phyloP scores from a whole-genome alignment of 179 eudicot species.

The Actinidia chinensis region DNA sequence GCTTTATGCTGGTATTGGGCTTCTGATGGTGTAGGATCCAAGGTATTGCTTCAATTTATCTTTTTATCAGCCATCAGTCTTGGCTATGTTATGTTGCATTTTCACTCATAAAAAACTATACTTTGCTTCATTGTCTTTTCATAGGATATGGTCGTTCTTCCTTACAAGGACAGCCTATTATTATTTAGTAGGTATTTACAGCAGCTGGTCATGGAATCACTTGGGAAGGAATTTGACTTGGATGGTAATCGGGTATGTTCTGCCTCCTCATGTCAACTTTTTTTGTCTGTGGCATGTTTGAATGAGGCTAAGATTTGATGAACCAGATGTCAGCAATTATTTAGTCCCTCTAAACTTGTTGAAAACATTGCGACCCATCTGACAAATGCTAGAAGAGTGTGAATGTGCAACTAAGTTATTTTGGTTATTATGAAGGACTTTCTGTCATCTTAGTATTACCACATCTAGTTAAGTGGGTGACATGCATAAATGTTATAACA shows the following conservation, averaged over 20 bases:
- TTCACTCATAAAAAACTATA: conserved; percentile 11
- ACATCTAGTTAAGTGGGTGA: neutral
- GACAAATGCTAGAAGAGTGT: neutral
- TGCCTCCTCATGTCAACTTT: conserved; percentile 4
- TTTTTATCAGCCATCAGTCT: conserved; percentile 5
- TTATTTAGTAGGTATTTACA: conserved; percentile 93
- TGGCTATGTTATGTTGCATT: conserved; percentile 5
- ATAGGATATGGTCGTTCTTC: conserved; percentile 99
- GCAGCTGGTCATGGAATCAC: conserved; percentile 98
- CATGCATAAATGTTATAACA: neutral
- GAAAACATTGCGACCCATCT: neutral
- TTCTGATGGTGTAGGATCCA: conserved; percentile 93
- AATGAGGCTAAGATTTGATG: neutral
- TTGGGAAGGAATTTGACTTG: conserved; percentile 96
- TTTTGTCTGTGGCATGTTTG: neutral
- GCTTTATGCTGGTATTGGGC: conserved; percentile 98
- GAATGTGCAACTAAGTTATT: neutral
- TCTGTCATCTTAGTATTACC: neutral
- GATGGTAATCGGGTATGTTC: conserved; percentile 79
- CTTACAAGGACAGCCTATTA: conserved; percentile 94
- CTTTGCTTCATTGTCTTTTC: conserved; percentile 17
- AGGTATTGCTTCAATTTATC: conserved; percentile 49
- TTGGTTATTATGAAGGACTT: conserved; percentile 7
- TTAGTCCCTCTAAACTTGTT: neutral
- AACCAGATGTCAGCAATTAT: neutral